phyloP scores from a whole-genome alignment of 73 alveolate species.

The Effrenium voratum region DNA sequence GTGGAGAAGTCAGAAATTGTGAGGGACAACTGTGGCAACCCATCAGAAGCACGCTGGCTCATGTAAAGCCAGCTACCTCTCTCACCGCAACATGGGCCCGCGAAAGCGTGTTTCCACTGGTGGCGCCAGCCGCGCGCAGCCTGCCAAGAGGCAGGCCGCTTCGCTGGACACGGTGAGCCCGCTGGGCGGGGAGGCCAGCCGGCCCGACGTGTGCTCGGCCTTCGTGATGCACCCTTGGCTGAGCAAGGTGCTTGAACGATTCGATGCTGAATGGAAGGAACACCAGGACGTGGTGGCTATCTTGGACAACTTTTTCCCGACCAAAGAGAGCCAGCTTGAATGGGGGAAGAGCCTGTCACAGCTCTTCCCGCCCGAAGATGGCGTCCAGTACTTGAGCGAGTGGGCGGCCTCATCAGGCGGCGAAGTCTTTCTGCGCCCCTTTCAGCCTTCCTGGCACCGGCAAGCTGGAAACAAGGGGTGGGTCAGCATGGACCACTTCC shows the following conservation, averaged over 20 bases:
- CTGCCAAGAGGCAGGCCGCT: no score
- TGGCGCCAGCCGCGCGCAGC: not conserved
- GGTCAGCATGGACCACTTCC: not conserved
- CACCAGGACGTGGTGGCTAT: not conserved
- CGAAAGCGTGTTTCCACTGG: not conserved
- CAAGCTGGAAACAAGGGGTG: slow-evolving; percentile 34
- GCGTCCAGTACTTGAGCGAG: not conserved
- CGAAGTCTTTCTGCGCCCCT: not conserved
- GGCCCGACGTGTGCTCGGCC: not conserved
- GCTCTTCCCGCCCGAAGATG: not conserved
- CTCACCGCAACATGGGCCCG: no score
- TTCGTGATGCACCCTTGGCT: slow-evolving; percentile 22
- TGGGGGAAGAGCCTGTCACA: not conserved
- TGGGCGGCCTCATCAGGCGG: not conserved
- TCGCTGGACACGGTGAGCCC: not conserved
- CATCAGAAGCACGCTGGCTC: no score
- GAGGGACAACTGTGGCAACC: no score
- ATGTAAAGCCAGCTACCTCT: no score
- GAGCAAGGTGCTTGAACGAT: not conserved
- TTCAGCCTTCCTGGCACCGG: not conserved
- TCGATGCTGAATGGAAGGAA: not conserved
- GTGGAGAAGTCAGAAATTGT: no score
- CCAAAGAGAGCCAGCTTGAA: not conserved
- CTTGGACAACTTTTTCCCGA: not conserved
- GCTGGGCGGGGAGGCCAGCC: not conserved